Base-by-base conservation (phyloP, 352 stramenopile genomes). In the Saprolegnia parasitica region DNA sequence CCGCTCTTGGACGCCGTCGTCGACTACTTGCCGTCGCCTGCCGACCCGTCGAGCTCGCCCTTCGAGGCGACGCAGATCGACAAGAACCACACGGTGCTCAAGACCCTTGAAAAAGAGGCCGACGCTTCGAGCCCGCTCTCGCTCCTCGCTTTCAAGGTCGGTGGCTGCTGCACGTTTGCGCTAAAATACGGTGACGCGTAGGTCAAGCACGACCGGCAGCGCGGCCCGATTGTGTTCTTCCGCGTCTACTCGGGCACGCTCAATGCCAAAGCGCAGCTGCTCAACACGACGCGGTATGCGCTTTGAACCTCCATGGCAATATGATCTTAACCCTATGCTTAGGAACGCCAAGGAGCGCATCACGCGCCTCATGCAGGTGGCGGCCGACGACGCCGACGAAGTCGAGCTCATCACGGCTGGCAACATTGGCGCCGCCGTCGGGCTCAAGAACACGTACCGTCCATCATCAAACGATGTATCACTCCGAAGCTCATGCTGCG, bases 171-270 rank as follows among this genome's bases (percentile, higher is more conserved):
- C 15, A 15, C 39, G 39, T 46, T 46, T 8, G 8, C 39, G 39
- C 8, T 35, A 81, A 81, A 21, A 74, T 90, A 20, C 83, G 75
- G 10, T 92, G 91, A 72, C 88, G n/a, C n/a, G n/a, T n/a, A 93
- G 71, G 78, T 95, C 32, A 81, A 93, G 71, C 83, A 95, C 72
- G 82, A 93, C 62, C 78, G 80, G 0, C 78, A 93, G 50, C 81
- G 81, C 23, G 87, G 87, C 0, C 78, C 88, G 5, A 77, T 95
- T 37, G 90, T 97, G 8, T 98, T 97, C 78, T 95, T 96, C 61
- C 89, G 95, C 32, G 88, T 98, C 9, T 98, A 98, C 80, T 97
- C 87, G 16, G 95, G 95, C 39, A 83, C 89, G 23, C 73, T 98
- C 18, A 79, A 87, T 64, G 83, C 84, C 55, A 87, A 93, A 37